These are phyloP conservation scores for Coemansia sp. DNA, from an alignment of 371 early-diverging fungal genomes.

Conservation along the genomic window DNA sequence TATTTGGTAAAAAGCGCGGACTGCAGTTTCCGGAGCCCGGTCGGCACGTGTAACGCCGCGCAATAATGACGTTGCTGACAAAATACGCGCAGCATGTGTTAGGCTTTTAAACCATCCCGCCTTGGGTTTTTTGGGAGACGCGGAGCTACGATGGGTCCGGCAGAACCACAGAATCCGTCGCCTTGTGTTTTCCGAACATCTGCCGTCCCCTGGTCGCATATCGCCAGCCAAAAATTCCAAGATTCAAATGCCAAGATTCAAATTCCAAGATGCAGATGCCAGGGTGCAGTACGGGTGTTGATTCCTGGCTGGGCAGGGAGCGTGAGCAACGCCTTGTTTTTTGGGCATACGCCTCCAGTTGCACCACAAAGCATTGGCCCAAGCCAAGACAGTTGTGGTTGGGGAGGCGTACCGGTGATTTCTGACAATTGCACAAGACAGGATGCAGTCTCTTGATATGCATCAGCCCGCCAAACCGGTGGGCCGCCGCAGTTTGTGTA, in stretches of 20 bases:
- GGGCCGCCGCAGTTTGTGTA: conserved; percentile 1
- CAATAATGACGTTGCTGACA: neutral
- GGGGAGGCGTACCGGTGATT: neutral
- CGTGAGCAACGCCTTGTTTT: neutral
- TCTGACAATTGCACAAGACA: neutral
- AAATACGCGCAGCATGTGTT: neutral
- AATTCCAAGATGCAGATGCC: neutral
- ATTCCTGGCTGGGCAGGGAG: neutral
- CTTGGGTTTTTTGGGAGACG: neutral
- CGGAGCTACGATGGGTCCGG: neutral
- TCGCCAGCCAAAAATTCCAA: too few species aligned
- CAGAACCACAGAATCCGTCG: neutral
- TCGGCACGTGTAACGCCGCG: too few species aligned
- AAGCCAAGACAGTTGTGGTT: neutral
- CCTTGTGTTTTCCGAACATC: neutral
- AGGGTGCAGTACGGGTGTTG: neutral
- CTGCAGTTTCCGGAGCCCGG: conserved; percentile 3
- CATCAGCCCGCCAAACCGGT: neutral
- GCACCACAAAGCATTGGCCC: neutral
- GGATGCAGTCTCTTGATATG: neutral
- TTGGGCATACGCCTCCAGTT: neutral
- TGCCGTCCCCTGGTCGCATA: too few species aligned
- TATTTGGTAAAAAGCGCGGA: neutral
- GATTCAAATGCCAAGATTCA: too few species aligned
- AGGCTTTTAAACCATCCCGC: neutral